Percentiles rank a stretch among this genome's conserved stretches.
These are phyloP conservation scores for Pythium grandisporangium DNA, from an alignment of 352 stramenopile genomes.

Conservation along the genomic window DNA sequence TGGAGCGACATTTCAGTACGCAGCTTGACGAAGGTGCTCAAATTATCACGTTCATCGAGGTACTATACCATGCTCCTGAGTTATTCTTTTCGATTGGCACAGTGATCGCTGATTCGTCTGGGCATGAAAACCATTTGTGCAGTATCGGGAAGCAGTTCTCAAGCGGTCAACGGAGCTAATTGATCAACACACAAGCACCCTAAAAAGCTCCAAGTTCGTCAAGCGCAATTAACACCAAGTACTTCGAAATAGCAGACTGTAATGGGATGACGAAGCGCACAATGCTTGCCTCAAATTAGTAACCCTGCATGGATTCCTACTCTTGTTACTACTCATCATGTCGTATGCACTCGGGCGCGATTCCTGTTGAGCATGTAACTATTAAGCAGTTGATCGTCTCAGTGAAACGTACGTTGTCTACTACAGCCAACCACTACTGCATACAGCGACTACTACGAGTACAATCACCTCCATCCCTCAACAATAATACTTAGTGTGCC, in stretches of 20 bases:
- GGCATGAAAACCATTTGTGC: neutral
- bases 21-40: constrained; percentile 52
- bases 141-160: constrained; percentile 56
- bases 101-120: neutral
- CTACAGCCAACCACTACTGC: too few relatives aligned
- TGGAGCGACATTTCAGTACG: constrained; percentile 64
- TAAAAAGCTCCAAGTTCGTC: constrained; percentile 36
- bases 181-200: constrained; percentile 36
- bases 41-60: constrained; percentile 53
- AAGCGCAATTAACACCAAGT: constrained; percentile 28
- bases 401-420: too few relatives aligned
- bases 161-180: constrained; percentile 53
- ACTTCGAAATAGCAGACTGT: neutral
- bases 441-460: too few relatives aligned
- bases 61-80: constrained; percentile 9
- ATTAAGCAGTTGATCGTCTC: too few relatives aligned
- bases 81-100: neutral
- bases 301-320: neutral
- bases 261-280: neutral
- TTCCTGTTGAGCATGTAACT: neutral
- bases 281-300: neutral
- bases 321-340: constrained; percentile 1
- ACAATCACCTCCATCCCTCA: too few relatives aligned
- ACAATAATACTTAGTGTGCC: too few relatives aligned
- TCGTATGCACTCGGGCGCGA: neutral